phyloP scores from a whole-genome alignment of 164 flowering plant species.

The Vitis riparia region DNA sequence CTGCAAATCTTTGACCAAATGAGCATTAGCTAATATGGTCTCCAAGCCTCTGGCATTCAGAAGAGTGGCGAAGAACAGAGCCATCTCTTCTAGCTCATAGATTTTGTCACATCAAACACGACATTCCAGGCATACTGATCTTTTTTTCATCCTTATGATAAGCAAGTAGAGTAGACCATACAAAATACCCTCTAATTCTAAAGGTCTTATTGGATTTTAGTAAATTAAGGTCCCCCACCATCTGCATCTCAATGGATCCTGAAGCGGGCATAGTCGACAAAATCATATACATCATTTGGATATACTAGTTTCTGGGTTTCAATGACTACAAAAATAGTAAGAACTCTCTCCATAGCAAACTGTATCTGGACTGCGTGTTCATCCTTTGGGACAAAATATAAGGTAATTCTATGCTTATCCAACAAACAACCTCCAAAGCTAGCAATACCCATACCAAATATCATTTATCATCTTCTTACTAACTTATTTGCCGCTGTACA shows the following conservation, averaged over 20 bases:
- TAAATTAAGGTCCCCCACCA: slow-evolving; percentile 87
- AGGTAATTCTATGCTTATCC: slow-evolving; percentile 76
- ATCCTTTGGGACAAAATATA: slow-evolving; percentile 96
- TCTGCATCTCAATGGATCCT: slow-evolving; percentile 92
- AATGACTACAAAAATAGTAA: slow-evolving; percentile 81
- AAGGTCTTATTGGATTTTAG: too few species aligned
- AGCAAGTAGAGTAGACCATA: slow-evolving; percentile 92
- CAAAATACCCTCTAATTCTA: too few species aligned
- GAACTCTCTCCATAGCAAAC: slow-evolving; percentile 95
- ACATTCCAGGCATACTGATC: slow-evolving; percentile 76
- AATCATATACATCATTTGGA: slow-evolving; percentile 76
- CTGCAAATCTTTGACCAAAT: too few species aligned
- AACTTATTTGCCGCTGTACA: too few species aligned
- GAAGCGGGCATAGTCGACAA: slow-evolving; percentile 91
- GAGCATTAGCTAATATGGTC: too few species aligned
- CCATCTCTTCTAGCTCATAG: slow-evolving; percentile 65
- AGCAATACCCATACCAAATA: slow-evolving; percentile 91
- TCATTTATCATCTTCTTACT: too few species aligned
- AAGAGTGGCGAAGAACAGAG: too few species aligned
- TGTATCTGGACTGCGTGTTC: slow-evolving; percentile 98
- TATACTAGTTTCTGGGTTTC: slow-evolving; percentile 75
- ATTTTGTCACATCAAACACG: slow-evolving; percentile 26
- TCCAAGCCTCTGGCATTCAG: too few species aligned
- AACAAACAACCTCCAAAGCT: slow-evolving; percentile 94
- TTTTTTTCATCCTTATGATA: slow-evolving; percentile 60